Percentiles rank a stretch among this genome's conserved stretches.
phyloP scores from a whole-genome alignment of 441 rosid species.

The Corymbia citriodora region DNA sequence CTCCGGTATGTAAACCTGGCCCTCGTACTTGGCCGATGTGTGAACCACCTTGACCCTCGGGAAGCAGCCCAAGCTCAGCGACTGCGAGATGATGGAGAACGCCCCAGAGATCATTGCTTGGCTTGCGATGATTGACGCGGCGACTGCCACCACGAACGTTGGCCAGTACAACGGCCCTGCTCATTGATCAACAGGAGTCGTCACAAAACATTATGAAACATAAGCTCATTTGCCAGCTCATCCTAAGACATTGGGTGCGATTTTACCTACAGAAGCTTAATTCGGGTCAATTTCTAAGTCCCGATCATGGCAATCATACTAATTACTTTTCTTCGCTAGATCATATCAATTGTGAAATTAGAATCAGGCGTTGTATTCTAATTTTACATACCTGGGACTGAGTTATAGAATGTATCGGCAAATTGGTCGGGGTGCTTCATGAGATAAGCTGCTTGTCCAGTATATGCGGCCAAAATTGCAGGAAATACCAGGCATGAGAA shows the following conservation, averaged over 20 bases:
- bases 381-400: background rate
- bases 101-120: background rate
- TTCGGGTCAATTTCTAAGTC: background rate
- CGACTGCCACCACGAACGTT: background rate
- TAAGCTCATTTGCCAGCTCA: background rate
- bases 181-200: background rate
- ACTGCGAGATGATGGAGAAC: background rate
- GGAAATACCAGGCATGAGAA: background rate
- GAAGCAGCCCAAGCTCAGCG: background rate
- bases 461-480: background rate
- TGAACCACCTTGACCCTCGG: background rate
- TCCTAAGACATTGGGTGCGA: background rate
- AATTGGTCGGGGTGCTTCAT: background rate
- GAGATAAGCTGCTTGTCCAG: background rate
- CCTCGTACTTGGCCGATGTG: background rate
- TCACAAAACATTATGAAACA: background rate
- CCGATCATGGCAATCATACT: background rate
- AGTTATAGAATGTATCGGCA: background rate
- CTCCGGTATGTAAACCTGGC: conserved; percentile 1
- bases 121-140: background rate
- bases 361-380: background rate
- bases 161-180: background rate
- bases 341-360: too few relatives aligned
- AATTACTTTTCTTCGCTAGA: background rate
- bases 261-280: background rate